These are phyloP conservation scores for Alisma plantagoaquatica DNA, from an alignment of 106 monocot species.

Conservation along the genomic window DNA sequence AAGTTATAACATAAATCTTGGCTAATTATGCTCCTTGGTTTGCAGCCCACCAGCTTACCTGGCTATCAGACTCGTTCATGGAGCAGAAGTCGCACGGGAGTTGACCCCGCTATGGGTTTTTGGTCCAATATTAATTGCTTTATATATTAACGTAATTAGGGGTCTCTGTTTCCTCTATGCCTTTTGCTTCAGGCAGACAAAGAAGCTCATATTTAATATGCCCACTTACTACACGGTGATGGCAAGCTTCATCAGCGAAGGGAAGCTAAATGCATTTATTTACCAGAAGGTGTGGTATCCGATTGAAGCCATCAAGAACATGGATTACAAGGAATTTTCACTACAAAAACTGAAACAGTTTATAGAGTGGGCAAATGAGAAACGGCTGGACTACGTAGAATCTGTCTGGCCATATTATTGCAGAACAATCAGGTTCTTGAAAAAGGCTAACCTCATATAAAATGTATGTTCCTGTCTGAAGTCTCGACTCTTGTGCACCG, in stretches of 20 bases:
- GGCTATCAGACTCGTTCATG: slow-evolving; percentile 35
- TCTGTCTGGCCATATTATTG: slow-evolving; percentile 85
- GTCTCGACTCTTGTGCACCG: no score
- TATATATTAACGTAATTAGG: slow-evolving; percentile 50
- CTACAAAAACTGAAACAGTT: slow-evolving; percentile 29
- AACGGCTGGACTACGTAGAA: slow-evolving; percentile 59
- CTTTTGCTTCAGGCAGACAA: slow-evolving; percentile 35
- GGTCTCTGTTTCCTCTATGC: slow-evolving; percentile 39
- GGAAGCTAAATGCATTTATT: slow-evolving; percentile 34
- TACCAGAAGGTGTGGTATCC: slow-evolving; percentile 28
- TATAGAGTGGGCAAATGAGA: slow-evolving; percentile 46
- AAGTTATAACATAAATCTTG: no score
- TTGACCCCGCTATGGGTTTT: slow-evolving; percentile 61
- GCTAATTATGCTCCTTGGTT: no score
- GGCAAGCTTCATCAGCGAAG: slow-evolving; percentile 46
- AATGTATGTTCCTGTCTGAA: no score
- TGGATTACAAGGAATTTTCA: slow-evolving; percentile 27
- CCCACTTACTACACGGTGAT: slow-evolving; percentile 29
- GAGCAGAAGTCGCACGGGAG: slow-evolving; percentile 52
- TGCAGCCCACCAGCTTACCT: slow-evolving; percentile 66
- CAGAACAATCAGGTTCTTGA: slow-evolving; percentile 66
- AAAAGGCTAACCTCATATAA: slow-evolving; percentile 71
- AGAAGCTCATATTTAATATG: slow-evolving; percentile 30
- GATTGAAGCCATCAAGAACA: slow-evolving; percentile 31
- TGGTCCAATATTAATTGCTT: slow-evolving; percentile 46